These are phyloP conservation scores for Skeletonema costatum DNA, from an alignment of 108 stramenopile species.

Conservation along the genomic window DNA sequence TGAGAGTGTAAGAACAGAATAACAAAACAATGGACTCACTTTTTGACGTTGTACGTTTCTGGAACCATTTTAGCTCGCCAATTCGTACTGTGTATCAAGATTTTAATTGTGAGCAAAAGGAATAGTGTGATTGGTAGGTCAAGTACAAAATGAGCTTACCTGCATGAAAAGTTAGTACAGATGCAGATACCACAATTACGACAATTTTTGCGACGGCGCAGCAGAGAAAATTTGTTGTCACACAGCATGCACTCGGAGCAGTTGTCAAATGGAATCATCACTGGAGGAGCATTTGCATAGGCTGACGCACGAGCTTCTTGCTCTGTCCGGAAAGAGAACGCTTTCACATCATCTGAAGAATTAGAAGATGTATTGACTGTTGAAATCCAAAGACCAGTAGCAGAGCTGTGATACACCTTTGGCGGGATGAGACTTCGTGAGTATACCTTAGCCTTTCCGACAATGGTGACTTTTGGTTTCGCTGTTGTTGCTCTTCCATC, in stretches of 20 bases:
- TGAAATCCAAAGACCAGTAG: slow-evolving; percentile 83
- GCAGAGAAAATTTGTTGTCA: slow-evolving; percentile 65
- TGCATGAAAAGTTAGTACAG: slow-evolving; percentile 60
- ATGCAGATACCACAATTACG: slow-evolving; percentile 83
- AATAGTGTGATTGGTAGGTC: background rate
- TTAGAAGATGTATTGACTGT: slow-evolving; percentile 81
- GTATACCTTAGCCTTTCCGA: slow-evolving; percentile 44
- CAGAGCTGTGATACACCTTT: slow-evolving; percentile 82
- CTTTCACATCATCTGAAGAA: slow-evolving; percentile 62
- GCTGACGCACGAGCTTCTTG: slow-evolving; percentile 86
- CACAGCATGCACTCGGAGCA: slow-evolving; percentile 69
- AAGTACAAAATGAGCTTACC: background rate
- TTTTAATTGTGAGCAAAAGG: background rate
- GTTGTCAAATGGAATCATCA: slow-evolving; percentile 68
- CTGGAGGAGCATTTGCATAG: slow-evolving; percentile 84
- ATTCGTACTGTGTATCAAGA: slow-evolving; percentile 2
- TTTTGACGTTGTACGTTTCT: slow-evolving; percentile 82
- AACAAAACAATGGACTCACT: slow-evolving; percentile 12
- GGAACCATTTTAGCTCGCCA: slow-evolving; percentile 78
- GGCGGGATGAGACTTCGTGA: slow-evolving; percentile 74
- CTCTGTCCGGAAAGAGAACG: slow-evolving; percentile 79
- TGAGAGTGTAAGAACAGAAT: background rate
- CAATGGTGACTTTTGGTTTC: slow-evolving; percentile 10
- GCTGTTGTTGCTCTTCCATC: background rate
- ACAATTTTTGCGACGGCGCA: slow-evolving; percentile 72